Evolutionary conservation across 257 asterid genomes (phyloP).

Genomic region (Avicennia marina): DNA sequence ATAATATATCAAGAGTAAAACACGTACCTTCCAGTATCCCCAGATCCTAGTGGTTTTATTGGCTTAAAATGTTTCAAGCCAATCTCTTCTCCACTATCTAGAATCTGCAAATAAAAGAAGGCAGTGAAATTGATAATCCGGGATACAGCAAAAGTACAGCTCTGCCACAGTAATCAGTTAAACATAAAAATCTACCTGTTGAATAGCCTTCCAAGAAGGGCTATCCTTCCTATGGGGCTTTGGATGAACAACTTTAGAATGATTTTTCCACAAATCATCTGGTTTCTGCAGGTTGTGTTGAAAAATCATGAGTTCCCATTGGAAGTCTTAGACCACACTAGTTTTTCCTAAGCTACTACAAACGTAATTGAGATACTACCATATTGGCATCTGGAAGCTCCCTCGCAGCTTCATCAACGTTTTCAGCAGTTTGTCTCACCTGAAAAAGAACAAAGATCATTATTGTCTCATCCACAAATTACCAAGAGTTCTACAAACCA

Average conservation of each 20-base stretch:
- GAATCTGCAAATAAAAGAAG: slow-evolving; percentile 50
- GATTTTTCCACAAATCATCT: slow-evolving; percentile 92
- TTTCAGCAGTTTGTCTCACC: slow-evolving; percentile 94
- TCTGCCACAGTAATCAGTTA: neutral
- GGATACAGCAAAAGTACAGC: neutral
- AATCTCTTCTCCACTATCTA: slow-evolving; percentile 66
- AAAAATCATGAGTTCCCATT: slow-evolving; percentile 10
- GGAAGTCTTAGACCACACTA: neutral
- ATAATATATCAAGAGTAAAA: neutral
- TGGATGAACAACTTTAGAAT: slow-evolving; percentile 78
- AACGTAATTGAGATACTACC: slow-evolving; percentile 33
- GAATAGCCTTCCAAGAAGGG: slow-evolving; percentile 83
- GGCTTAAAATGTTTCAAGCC: slow-evolving; percentile 91
- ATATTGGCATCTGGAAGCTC: slow-evolving; percentile 97
- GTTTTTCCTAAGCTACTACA: neutral
- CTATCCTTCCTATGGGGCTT: slow-evolving; percentile 89
- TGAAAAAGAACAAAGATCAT: slow-evolving; percentile 21
- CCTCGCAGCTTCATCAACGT: slow-evolving; percentile 89
- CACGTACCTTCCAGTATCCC: slow-evolving; percentile 93
- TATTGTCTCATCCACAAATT: neutral
- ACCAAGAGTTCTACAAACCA: neutral
- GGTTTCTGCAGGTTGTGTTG: slow-evolving; percentile 71
- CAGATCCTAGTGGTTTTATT: slow-evolving; percentile 91
- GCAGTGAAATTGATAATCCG: too few relatives aligned
- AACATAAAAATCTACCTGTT: slow-evolving; percentile 44